phyloP scores from a whole-genome alignment of 148 eudicot genomes.

The Dysphania ambrosioides region DNA sequence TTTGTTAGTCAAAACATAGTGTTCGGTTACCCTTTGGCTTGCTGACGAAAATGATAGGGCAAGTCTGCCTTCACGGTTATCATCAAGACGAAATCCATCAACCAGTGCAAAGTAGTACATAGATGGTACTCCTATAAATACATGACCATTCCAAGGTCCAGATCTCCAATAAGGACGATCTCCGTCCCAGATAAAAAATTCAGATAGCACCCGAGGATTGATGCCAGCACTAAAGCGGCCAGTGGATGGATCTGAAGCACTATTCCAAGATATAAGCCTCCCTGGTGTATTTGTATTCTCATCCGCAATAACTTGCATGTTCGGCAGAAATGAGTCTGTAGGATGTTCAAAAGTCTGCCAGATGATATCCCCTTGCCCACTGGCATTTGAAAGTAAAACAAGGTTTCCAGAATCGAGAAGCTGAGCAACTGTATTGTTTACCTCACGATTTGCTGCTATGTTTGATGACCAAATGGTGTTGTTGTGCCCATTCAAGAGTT shows the following conservation, averaged over 20 bases:
- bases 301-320: constrained; percentile 25
- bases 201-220: not conserved
- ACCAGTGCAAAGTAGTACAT: no score
- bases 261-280: not conserved
- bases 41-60: not conserved
- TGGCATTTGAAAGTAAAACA: constrained; percentile 17
- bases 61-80: not conserved
- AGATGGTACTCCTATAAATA: not conserved
- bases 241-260: not conserved
- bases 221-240: not conserved
- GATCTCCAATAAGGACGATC: not conserved
- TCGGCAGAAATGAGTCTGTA: constrained; percentile 33
- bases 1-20: not conserved
- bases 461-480: constrained; percentile 30
- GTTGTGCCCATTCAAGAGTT: constrained; percentile 20
- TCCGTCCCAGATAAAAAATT: not conserved
- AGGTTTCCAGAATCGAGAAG: constrained; percentile 43
- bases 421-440: constrained; percentile 22
- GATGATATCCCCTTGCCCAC: constrained; percentile 1
- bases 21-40: not conserved
- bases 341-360: constrained; percentile 26
- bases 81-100: not conserved
- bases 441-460: not conserved
- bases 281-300: not conserved
- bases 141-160: not conserved